Conservation (phyloP, 257 asterid genomes). For the Eucommia ulmoides region DNA sequence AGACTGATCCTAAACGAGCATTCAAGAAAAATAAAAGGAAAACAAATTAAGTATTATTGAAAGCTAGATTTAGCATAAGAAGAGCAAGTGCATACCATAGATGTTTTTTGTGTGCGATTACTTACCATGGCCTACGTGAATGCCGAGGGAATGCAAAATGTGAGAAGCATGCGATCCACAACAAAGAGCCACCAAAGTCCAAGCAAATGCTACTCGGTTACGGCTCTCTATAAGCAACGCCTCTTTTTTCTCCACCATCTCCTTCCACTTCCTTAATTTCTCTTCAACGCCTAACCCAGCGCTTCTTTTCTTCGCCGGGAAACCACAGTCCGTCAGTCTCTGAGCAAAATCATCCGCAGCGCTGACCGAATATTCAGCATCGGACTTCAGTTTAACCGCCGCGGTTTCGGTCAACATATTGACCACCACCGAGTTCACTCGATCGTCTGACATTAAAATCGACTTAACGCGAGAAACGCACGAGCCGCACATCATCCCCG, state of each 20-base stretch:
- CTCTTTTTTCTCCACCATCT: slow-evolving; percentile 72
- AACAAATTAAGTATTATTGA: no score
- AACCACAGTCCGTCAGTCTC: slow-evolving; percentile 70
- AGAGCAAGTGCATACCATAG: no score
- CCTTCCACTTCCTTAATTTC: slow-evolving; percentile 88
- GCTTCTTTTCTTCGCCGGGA: slow-evolving; percentile 63
- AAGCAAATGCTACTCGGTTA: slow-evolving; percentile 74
- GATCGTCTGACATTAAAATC: slow-evolving; percentile 56
- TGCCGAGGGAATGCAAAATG: slow-evolving; percentile 73
- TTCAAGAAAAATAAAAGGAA: no score
- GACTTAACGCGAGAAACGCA: slow-evolving; percentile 86
- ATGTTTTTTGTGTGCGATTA: not conserved
- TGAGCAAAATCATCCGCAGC: slow-evolving; percentile 57
- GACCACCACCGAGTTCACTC: slow-evolving; percentile 84
- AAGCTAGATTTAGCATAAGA: no score
- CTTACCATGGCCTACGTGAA: slow-evolving; percentile 83
- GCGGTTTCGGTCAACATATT: slow-evolving; percentile 91
- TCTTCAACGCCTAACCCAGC: slow-evolving; percentile 75
- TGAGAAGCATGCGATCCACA: slow-evolving; percentile 90
- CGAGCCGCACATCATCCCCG: slow-evolving; percentile 99
- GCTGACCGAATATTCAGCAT: slow-evolving; percentile 7
- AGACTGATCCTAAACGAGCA: slow-evolving; percentile 37
- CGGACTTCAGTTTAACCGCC: slow-evolving; percentile 57
- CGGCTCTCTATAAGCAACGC: slow-evolving; percentile 61
- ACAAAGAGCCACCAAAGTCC: slow-evolving; percentile 92